phyloP scores from a whole-genome alignment of 2,329 filamentous ascomycete species.

The Cladorrhinum sp. region DNA sequence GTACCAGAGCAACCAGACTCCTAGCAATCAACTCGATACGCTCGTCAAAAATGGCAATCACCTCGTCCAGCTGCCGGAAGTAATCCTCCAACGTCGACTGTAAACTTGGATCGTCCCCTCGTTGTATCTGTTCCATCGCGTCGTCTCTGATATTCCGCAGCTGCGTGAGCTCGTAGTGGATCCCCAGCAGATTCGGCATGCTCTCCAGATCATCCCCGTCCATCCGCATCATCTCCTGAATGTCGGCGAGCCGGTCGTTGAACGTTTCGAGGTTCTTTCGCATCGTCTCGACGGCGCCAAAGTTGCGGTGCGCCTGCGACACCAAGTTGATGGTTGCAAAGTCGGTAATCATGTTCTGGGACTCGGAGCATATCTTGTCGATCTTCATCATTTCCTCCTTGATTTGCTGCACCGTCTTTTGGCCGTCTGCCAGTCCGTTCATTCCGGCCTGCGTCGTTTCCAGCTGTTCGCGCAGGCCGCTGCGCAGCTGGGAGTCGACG shows the following conservation, averaged over 20 bases:
- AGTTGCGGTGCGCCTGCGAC: slow-evolving; percentile 94
- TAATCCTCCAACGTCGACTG: slow-evolving; percentile 85
- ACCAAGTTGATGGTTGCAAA: slow-evolving; percentile 90
- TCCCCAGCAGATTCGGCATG: slow-evolving; percentile 85
- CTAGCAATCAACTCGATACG: slow-evolving; percentile 86
- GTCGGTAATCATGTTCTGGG: slow-evolving; percentile 95
- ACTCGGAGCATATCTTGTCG: slow-evolving; percentile 93
- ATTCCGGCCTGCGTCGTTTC: slow-evolving; percentile 94
- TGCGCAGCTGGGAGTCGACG: slow-evolving; percentile 85
- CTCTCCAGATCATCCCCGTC: slow-evolving; percentile 84
- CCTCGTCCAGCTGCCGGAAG: slow-evolving; percentile 80
- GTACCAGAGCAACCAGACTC: slow-evolving; percentile 83
- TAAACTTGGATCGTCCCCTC: slow-evolving; percentile 68
- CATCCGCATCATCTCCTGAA: slow-evolving; percentile 75
- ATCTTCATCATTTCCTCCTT: slow-evolving; percentile 99
- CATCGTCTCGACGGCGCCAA: slow-evolving; percentile 91
- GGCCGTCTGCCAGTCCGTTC: slow-evolving; percentile 80
- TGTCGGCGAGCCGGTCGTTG: slow-evolving; percentile 67
- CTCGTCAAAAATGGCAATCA: slow-evolving; percentile 93
- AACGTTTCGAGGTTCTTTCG: slow-evolving; percentile 86
- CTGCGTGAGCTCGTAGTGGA: slow-evolving; percentile 89
- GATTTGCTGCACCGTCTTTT: slow-evolving; percentile 86
- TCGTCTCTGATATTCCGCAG: slow-evolving; percentile 92
- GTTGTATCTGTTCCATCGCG: slow-evolving; percentile 91
- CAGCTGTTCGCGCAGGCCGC: slow-evolving; percentile 85